A percentile compares a stretch with the other conserved stretches of the same genome.
Conservation (phyloP, 768 basidiomycete species). For the Hydnum rufescens region DNA sequence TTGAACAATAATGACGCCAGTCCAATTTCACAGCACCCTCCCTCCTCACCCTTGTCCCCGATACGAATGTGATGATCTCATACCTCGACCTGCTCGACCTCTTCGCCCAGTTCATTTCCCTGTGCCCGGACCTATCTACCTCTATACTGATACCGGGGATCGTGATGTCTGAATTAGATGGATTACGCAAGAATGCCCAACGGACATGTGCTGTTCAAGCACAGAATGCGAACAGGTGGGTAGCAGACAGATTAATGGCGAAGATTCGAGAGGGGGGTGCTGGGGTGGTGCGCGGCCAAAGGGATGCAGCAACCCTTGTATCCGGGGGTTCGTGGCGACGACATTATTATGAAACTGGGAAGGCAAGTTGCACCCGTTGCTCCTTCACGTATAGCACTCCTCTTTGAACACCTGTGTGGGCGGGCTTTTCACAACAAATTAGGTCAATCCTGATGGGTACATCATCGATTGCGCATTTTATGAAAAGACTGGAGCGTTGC, state of each 20-base stretch:
- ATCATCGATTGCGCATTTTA: not conserved
- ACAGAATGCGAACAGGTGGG: not conserved
- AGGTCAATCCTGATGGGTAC: not conserved
- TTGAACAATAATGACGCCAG: too few species aligned
- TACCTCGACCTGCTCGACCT: not conserved
- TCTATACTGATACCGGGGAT: not conserved
- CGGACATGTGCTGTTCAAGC: not conserved
- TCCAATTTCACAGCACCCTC: too few species aligned
- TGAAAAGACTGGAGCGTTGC: not conserved
- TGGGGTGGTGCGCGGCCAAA: not conserved
- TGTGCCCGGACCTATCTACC: not conserved
- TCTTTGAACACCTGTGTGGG: not conserved
- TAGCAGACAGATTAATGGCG: not conserved
- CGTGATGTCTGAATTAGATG: not conserved
- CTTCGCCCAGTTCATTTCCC: not conserved
- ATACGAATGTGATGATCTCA: slow-evolving; percentile 1
- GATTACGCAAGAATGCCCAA: not conserved
- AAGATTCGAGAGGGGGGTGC: too few species aligned
- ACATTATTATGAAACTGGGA: not conserved
- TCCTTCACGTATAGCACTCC: not conserved
- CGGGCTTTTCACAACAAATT: not conserved
- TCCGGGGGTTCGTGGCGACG: not conserved
- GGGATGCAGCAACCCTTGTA: not conserved
- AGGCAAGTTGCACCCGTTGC: not conserved
- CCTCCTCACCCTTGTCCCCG: not conserved